Base-by-base conservation (phyloP, 129 eudicot species). In the Gnaphalium uliginosum region DNA sequence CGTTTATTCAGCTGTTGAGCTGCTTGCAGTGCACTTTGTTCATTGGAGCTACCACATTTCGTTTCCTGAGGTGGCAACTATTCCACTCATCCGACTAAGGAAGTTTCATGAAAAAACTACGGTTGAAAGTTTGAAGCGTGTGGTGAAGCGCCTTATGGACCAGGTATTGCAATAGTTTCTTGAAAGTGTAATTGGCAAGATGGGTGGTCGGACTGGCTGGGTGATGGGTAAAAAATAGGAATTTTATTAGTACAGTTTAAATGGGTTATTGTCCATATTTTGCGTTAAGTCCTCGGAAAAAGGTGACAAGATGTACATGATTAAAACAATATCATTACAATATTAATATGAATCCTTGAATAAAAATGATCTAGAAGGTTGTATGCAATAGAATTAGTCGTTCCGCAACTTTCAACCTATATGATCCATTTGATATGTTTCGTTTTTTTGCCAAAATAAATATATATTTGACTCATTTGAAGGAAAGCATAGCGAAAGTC, bases 11-110 rank as follows among this genome's bases (percentile, higher is more conserved):
- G 87, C 89, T 6, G 77, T 95, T 78, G 94, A 89, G 76, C 71
- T 89, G 78, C 97, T 95, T 15, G 76, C 87, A 1, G 62, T 50
- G 33, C 99, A 95, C 79, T 91, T 95, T 76, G 37, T 83, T 68
- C 97, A 91, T 60, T 95, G 99, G 99, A 89, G 97, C 76, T 82
- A 81, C 83, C 96, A 95, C 78, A 95, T 95, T 69, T 87, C 97
- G 8, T 95, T 89, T 79, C 99, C 99, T 3, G 99, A 95, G 65
- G 83, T 95, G 29, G 97, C 97, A 60, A 81, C 88, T 56, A 78
- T 89, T 79, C 86, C 97, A 0, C 84, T 95, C 27, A 84, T 84
- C 50, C 85, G 90, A 17, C 74, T 95, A 63, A 82, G 81, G 71
- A 87, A 85, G 74, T 89, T 89, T 51, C 82, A 82, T 74, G 99